Evolutionary conservation across 116 monocot genomes (phyloP), one percentile per base, ranked within the genome.

Genomic region (Iris pallida): DNA sequence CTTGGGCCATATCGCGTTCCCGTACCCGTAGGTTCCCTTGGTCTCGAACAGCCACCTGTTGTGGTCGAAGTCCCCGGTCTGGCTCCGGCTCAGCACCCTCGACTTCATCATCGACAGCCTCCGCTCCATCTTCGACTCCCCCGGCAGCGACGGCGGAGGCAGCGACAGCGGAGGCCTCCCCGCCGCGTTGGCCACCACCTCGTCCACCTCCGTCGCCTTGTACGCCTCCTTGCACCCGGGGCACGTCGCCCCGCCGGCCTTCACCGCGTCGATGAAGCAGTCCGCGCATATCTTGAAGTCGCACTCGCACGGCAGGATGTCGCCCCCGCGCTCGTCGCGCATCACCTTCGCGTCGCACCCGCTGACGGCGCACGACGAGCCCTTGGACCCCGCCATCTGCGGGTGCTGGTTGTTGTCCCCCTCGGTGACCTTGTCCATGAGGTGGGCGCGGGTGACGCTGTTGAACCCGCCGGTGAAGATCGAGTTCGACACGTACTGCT

Each of bases 41-140:
- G 49, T 51, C 49, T 51, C 49, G 13, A 51, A 51, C 4, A 51
- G 4, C 49, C 49, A 51, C 13, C 49, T 15, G 71, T 61, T 80
- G 47, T 80, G 80, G 53, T 80, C 80, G 20, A 80, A 75, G 10
- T 80, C 80, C 3, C 75, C 71, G 1, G 16, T 12, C 45, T 47
- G 65, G 20, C 60, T 55, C 40, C 54, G n/a, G 4, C 16, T 45
- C 63, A 62, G 14, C 7, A 49, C 52, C 13, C 52, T 66, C 3
- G 19, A 13, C 51, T 59, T 42, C 61, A 79, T 85, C 57, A 58
- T 64, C 0, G 75, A 68, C 44, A 68, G 18, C 61, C 60, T 68
- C 57, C 20, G 62, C 63, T 69, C 76, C 56, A 74, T 65, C 66
- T 66, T 66, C 49, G 68, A 41, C 14, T 75, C 61, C 16, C 68